These are phyloP conservation scores for Phytophthora lateralis DNA, from an alignment of 352 stramenopile species.

Conservation along the genomic window DNA sequence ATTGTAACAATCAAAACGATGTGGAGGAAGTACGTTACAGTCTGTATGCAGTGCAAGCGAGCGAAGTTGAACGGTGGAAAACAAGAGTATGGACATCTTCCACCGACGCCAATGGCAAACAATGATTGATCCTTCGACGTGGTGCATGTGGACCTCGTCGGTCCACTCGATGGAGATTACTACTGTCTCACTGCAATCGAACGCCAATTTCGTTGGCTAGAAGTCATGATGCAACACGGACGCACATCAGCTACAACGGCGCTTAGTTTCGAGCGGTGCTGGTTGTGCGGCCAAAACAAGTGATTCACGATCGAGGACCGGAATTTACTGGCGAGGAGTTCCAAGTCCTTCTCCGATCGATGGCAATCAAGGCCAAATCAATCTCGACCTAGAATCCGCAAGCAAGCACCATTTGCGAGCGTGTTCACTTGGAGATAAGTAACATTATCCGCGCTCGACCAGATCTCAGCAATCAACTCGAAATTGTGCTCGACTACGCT, in stretches of 20 bases:
- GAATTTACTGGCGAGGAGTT: slow-evolving; percentile 19
- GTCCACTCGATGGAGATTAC: background rate
- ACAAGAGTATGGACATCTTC: too few species aligned
- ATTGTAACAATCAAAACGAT: too few species aligned
- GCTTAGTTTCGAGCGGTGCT: slow-evolving; percentile 9
- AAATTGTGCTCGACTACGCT: slow-evolving; percentile 1
- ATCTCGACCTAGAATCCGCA: slow-evolving; percentile 17
- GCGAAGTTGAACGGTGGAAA: too few species aligned
- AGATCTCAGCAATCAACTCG: too few species aligned
- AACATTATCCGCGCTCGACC: background rate
- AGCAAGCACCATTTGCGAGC: slow-evolving; percentile 17
- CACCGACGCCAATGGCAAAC: too few species aligned
- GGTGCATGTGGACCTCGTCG: slow-evolving; percentile 14
- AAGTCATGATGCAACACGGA: slow-evolving; percentile 6
- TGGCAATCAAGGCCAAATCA: slow-evolving; percentile 11
- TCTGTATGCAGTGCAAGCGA: too few species aligned
- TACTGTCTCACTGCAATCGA: slow-evolving; percentile 16
- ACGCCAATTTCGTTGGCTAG: slow-evolving; percentile 11
- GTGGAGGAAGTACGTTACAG: too few species aligned
- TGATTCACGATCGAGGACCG: slow-evolving; percentile 8
- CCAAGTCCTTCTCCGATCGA: background rate
- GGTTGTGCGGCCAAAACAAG: slow-evolving; percentile 8
- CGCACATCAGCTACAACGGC: background rate
- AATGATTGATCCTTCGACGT: slow-evolving; percentile 2
- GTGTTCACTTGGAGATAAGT: slow-evolving; percentile 16